These are phyloP conservation scores for Chalaropsis ovoidea DNA, from an alignment of 2,329 filamentous ascomycete genomes.

Conservation along the genomic window DNA sequence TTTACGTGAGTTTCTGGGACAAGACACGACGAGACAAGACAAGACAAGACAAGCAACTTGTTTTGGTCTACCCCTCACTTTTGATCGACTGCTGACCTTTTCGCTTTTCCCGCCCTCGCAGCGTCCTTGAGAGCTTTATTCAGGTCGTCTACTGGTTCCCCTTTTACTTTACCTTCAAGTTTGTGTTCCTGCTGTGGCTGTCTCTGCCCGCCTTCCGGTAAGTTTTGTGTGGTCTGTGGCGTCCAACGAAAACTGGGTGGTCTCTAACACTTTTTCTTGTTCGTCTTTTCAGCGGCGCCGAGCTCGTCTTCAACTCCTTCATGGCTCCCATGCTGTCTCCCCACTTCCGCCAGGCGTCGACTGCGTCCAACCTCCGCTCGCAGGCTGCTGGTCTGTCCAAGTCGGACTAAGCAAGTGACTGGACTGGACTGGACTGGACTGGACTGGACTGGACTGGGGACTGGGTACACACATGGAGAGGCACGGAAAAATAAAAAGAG, in stretches of 20 bases:
- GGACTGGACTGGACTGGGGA: no score
- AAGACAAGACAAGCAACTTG: no score
- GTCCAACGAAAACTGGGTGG: background rate
- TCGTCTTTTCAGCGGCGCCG: slow-evolving; percentile 60
- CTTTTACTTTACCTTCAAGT: slow-evolving; percentile 99
- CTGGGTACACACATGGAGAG: background rate
- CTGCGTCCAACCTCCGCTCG: slow-evolving; percentile 76
- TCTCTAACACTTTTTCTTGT: slow-evolving; percentile 18
- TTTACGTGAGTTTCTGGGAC: slow-evolving; percentile 60
- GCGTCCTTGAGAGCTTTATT: slow-evolving; percentile 68
- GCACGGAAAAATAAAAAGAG: background rate
- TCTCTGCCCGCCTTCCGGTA: slow-evolving; percentile 89
- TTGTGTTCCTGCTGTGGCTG: slow-evolving; percentile 94
- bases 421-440: no score
- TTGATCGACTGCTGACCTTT: no score
- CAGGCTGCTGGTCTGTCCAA: slow-evolving; percentile 66
- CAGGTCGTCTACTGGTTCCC: slow-evolving; percentile 90
- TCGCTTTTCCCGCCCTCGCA: slow-evolving; percentile 29
- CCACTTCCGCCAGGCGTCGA: slow-evolving; percentile 70
- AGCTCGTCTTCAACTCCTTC: slow-evolving; percentile 94
- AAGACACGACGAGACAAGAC: no score
- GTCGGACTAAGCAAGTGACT: slow-evolving; percentile 44
- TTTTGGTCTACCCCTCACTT: no score
- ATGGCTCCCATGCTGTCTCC: slow-evolving; percentile 81
- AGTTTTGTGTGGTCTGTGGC: no score